Evolutionary conservation across 73 alveolate genomes (phyloP).

Genomic region (Paramecium sonneborni): DNA sequence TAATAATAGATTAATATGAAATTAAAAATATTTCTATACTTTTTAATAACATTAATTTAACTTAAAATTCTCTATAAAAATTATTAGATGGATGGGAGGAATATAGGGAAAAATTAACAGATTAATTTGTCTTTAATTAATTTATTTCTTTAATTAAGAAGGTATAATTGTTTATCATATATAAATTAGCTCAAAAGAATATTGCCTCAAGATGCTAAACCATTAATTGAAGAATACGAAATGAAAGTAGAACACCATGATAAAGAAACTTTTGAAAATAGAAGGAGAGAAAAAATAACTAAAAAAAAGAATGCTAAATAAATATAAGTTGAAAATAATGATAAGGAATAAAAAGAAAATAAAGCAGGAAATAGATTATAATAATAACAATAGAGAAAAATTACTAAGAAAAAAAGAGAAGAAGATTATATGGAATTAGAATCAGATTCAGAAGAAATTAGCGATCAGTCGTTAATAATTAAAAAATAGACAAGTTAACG

Average conservation of each 20-base stretch:
- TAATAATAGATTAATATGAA: background rate
- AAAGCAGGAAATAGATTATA: background rate
- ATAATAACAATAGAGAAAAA: background rate
- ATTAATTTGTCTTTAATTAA: background rate
- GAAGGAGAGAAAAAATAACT: background rate
- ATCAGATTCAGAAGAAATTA: background rate
- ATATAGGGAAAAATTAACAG: constrained; percentile 7
- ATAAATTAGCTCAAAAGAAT: background rate
- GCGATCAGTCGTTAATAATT: background rate
- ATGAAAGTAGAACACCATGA: constrained; percentile 20
- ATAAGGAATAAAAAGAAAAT: background rate
- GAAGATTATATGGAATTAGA: background rate
- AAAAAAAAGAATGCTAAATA: background rate
- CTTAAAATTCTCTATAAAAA: background rate
- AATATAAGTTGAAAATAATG: background rate
- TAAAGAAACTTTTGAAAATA: constrained; percentile 24
- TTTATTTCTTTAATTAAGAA: background rate
- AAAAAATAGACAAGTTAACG: background rate
- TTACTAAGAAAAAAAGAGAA: background rate
- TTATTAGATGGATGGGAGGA: constrained; percentile 35
- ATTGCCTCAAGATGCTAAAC: constrained; percentile 12
- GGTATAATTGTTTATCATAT: background rate
- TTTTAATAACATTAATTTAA: background rate
- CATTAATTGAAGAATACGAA: constrained; percentile 30
- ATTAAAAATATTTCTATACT: background rate